Evolutionary conservation across 2,329 filamentous ascomycete genomes (phyloP).

Genomic region (Stagonosporopsis chrysanthemi): DNA sequence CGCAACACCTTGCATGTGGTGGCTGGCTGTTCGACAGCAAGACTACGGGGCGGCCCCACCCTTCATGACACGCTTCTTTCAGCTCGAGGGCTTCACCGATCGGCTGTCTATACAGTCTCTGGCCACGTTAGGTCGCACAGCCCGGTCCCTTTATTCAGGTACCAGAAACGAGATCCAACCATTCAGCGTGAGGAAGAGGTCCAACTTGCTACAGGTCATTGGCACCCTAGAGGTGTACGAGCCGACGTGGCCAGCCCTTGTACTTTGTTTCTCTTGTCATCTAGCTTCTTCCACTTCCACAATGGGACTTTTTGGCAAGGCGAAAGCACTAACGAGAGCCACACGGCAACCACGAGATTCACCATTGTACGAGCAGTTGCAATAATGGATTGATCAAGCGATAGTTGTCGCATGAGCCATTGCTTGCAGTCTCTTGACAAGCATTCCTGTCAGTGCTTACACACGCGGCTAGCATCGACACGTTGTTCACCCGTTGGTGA

Average conservation of each 20-base stretch:
- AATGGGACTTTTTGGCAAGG: not conserved
- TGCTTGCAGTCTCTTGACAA: not conserved
- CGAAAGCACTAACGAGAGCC: constrained; percentile 10
- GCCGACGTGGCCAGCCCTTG: too few species aligned
- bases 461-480: not conserved
- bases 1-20: not conserved
- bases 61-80: constrained; percentile 5
- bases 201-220: too few species aligned
- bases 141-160: too few species aligned
- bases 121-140: too few species aligned
- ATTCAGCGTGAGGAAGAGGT: too few species aligned
- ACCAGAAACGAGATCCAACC: too few species aligned
- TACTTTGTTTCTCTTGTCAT: constrained; percentile 2
- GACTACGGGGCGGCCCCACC: constrained; percentile 1
- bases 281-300: constrained; percentile 14
- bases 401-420: constrained; percentile 4
- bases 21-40: constrained; percentile 9
- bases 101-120: constrained; percentile 9
- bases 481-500: constrained; percentile 3
- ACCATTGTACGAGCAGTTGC: constrained; percentile 4
- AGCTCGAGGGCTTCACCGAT: constrained; percentile 8
- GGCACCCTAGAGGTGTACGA: too few species aligned
- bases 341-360: constrained; percentile 14
- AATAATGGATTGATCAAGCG: not conserved
- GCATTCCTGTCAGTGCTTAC: not conserved